Base-by-base conservation (phyloP, 2,329 filamentous ascomycete genomes). In the Penicillium sp. region DNA sequence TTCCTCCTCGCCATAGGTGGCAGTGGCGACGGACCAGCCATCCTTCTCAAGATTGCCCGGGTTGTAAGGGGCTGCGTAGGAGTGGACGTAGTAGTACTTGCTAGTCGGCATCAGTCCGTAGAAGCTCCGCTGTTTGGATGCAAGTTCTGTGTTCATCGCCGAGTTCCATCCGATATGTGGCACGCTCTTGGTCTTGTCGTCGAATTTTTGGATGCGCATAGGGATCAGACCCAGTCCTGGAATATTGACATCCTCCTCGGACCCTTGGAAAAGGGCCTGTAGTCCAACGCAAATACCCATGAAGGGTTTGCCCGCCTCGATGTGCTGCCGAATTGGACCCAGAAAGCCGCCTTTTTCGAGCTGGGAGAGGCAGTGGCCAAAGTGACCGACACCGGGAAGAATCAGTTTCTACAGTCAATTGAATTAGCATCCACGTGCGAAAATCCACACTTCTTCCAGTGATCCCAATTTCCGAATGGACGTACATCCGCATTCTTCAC, bases 61-160 rank as follows among this genome's bases (percentile, higher is more conserved):
- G 46, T 75, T 74, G 70, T 96, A 96, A 3, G 87, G 87, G 24
- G 85, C 86, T 51, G 91, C 92, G 74, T 94, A 99, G 2, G 90
- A 92, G 79, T 99, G 94, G 50, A 99, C 92, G 69, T 99, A 99
- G 76, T 99, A 99, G 79, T 99, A 99, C 73, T 97, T 99, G 68
- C 89, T 95, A 47, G 81, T 80, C 0, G 89, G 86, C 25, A 82
- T 79, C 48, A 99, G 75, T 51, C 88, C 91, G 71, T 92, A 96
- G 51, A 97, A 81, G 61, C 79, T 82, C 56, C 82, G 74, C 16
- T 74, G 67, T 55, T 61, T 67, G 9, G 69, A 70, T 51, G 68
- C 73, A 54, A 71, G 76, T 54, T 64, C 75, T 60, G 54, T 72
- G 63, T 56, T 73, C 63, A 86, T 86, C 40, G 95, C 94, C 62